Evolutionary conservation across 345 rosid species (phyloP), one percentile per base, ranked within the genome.

Genomic region (Capsella bursapastoris): DNA sequence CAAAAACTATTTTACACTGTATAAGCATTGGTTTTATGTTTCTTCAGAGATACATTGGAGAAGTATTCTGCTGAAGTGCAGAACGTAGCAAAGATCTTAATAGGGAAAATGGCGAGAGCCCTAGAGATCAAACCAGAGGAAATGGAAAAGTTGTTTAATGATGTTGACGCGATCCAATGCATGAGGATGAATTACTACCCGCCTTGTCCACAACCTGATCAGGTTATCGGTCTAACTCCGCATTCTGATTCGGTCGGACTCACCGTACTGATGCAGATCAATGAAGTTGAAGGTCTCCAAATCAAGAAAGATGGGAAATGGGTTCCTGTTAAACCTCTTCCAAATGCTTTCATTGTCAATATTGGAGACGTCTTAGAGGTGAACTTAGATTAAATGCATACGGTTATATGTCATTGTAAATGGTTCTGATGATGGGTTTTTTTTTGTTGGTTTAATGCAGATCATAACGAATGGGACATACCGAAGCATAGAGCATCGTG

Each of bases 121-220:
- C 62, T 89, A n/a, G 71, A 73, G 44, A 82, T 87, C 82, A 91
- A 89, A 13, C 37, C 45, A 1, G 70, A 87, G 43, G 91, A 89
- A 48, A 82, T 87, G 48, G 25, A 28, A 43, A 58, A 51, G 29
- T 49, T 80, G 43, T 78, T 80, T 62, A 50, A 65, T 56, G 70
- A 72, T 70, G 72, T 38, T 57, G 87, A 81, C 7, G 12, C 11
- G 15, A 0, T 0, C 27, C 87, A 82, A 41, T 3, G 14, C 37
- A 62, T 89, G 63, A 86, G 89, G 70, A 82, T 87, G 61, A 87
- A 87, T 48, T 89, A 82, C 71, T 89, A 85, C 45, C 91, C 95
- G 0, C 86, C 86, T 3, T 89, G 91, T 62, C 95, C 95, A 0
- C 74, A 84, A 15, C 91, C 94, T 0, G 83, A 87, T 22, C 62